Base-by-base conservation (phyloP, 148 eudicot genomes). In the Selenicereus undatus region DNA sequence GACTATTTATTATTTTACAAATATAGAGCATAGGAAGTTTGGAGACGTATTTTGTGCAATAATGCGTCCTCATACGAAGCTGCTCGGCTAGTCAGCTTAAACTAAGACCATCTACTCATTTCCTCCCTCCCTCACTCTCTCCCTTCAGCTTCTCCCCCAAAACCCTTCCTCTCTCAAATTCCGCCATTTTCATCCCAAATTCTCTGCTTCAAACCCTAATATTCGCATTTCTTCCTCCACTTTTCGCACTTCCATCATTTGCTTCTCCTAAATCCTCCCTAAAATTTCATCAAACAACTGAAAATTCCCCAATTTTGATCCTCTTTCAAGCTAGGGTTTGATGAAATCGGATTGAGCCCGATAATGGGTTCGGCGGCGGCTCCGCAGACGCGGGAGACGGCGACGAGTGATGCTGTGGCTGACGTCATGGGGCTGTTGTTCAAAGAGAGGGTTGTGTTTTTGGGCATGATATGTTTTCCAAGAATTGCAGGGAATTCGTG, bases 381-480 rank as follows among this genome's bases (percentile, higher is more conserved):
- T 2, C 89, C 90, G 20, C 98, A 89, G 81, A 62, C 97, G 12
- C 94, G 91, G 5, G 86, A 85, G 18, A 78, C 93, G n/a, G 91
- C 93, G 64, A 90, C 85, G 89, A 82, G 95, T 12, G 95, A 87
- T 2, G 93, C 89, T 0, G 98, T 91, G 21, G 72, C 89, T 26
- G 97, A 94, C 70, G 91, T 89, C 45, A 90, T 91, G 93, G 98
- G 97, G 16, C 64, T 94, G 87, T 71, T 94, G 60, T 83, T 93
- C 60, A 91, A 71, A 62, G 98, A 94, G 85, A 89, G 98, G 87
- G 93, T 94, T 43, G 92, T 94, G 73, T 94, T 94, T 45, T 73
- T 94, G 71, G 97, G 94, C 4, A 86, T n/a, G n/a, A n/a, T n/a
- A n/a, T n/a, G n/a, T n/a, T n/a, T n/a, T n/a, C n/a, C n/a, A n/a